Evolutionary conservation across 2,329 filamentous ascomycete species (phyloP), one percentile per base, ranked within the genome.

Genomic region (Aspergillus aculeatus): DNA sequence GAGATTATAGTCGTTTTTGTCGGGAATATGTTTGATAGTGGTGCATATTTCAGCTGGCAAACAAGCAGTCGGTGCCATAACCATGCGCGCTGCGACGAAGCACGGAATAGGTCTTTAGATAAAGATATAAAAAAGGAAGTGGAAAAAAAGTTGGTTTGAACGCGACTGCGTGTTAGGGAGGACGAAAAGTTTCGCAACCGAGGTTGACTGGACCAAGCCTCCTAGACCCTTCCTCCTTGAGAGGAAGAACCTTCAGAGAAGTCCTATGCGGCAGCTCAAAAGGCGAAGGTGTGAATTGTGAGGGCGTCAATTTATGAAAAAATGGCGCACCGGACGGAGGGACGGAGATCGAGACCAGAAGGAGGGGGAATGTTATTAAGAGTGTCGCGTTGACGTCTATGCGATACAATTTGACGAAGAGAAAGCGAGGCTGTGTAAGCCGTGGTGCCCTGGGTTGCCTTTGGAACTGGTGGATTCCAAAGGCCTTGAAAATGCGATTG

Each of bases 181-280:
- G 95, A 86, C 91, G 89, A 83, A 93, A 96, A 82, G 89, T 90
- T 84, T 91, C 90, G 85, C 91, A 89, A 88, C 89, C 91, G 85
- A 90, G 85, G 84, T 84, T 89, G 85, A 89, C 88, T 87, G 90
- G 91, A 89, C 92, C 90, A 92, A 91, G 91, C 89, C 92, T 94
- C 89, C 90, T 92, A 90, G 92, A 96, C 92, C 95, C 95, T 96
- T 94, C 95, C 95, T 93, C 94, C 80, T 83, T 83, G 83, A 95
- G 94, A 96, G 93, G 94, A 98, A 98, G 94, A 96, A 93, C 90
- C 90, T 88, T 86, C 86, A 87, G 89, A 89, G 86, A 86, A 88
- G 90, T 96, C 91, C 92, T 98, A 99, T 99, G 94, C 95, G 95
- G 95, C 95, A 98, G 94, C 91, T 96, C 90, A 86, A 81, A 79